These are phyloP conservation scores for Leccinum broughii DNA, from an alignment of 768 basidiomycete species.

Conservation along the genomic window DNA sequence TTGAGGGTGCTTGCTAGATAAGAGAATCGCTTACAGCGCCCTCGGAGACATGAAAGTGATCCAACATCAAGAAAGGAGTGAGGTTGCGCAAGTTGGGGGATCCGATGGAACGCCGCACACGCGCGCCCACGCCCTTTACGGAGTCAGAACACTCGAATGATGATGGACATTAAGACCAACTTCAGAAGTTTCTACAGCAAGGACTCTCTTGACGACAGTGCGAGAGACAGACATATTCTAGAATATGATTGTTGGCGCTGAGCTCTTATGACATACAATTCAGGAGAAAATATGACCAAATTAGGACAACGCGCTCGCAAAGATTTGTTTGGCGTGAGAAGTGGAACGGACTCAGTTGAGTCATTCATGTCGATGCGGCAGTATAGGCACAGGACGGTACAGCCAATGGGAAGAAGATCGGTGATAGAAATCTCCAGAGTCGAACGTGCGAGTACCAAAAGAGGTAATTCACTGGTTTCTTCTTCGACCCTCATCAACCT, in stretches of 20 bases:
- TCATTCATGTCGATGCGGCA: too few species aligned
- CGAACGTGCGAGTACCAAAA: slow-evolving; percentile 30
- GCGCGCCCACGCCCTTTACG: slow-evolving; percentile 73
- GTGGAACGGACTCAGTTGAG: too few species aligned
- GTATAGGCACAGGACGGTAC: too few species aligned
- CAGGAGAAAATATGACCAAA: too few species aligned
- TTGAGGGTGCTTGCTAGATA: neutral
- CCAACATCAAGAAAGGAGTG: slow-evolving; percentile 89
- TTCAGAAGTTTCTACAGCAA: slow-evolving; percentile 74
- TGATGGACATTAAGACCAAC: slow-evolving; percentile 32
- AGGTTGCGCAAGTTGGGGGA: slow-evolving; percentile 70
- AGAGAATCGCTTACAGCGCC: slow-evolving; percentile 56
- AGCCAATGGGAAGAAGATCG: neutral
- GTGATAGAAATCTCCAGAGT: neutral
- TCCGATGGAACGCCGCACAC: slow-evolving; percentile 87
- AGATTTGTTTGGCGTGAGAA: too few species aligned
- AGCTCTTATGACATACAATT: too few species aligned
- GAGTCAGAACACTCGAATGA: neutral
- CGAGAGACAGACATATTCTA: slow-evolving; percentile 46
- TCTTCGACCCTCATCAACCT: neutral
- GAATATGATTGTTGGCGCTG: too few species aligned
- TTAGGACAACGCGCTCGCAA: too few species aligned
- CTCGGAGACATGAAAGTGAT: slow-evolving; percentile 71
- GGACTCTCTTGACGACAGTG: slow-evolving; percentile 70
- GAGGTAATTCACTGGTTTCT: slow-evolving; percentile 14